Evolutionary conservation across 805 yeast genomes (phyloP), one percentile per base, ranked within the genome.

Genomic region (Teunomyces pallodes): DNA sequence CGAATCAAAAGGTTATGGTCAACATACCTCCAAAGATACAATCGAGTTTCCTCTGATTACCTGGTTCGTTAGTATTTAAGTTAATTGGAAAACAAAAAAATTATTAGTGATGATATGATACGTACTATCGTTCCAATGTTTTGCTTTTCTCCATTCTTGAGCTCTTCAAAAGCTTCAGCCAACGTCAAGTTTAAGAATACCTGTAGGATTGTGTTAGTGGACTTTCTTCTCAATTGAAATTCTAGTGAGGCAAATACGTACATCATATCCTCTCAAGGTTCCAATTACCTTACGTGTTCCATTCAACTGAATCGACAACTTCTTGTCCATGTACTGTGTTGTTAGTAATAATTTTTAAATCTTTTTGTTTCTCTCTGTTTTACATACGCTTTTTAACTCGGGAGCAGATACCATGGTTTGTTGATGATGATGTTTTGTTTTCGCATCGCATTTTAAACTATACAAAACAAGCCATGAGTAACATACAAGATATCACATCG

Each of bases 281-380:
- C 98, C 98, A n/a, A 81, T 79, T 1, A 92, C 81, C 55, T 79
- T 80, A 44, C 97, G 76, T 10, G 86, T 70, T 1, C 96, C 95
- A 64, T 89, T 90, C 50, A 92, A 74, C 54, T 86, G 87, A 13
- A 92, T 71, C 10, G 82, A 74, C 26, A 92, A 75, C 58, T 81
- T 80, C 67, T 87, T 88, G 61, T 87, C 91, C 80, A 89, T 76
- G 62, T 88, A 90, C 84, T 86, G 53, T 32, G 30, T 5, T 10
- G 65, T 62, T 56, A 56, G 68, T 65, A 54, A 48, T 44, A 26
- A 29, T 33, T 46, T 17, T 4, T 9, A 16, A 35, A 30, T n/a
- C 28, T 38, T 36, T 12, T 31, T 38, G 36, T 14, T 24, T 26
- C 5, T 26, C 9, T 20, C 38, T 20, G 14, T 12, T 1, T 13